Conservation (phyloP, 805 yeast genomes). For the Yarrowia hollandica region DNA sequence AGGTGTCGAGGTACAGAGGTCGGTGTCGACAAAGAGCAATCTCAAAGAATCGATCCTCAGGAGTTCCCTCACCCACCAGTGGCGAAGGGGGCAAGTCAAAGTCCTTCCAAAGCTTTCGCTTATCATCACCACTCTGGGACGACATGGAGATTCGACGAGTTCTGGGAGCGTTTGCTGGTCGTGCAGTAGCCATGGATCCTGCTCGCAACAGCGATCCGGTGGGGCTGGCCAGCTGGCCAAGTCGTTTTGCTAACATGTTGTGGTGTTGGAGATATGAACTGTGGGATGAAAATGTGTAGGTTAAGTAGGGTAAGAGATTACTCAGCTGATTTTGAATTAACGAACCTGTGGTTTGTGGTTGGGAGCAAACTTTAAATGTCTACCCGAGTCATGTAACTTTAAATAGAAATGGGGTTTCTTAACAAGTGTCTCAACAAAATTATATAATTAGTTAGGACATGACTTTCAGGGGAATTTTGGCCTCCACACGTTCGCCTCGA, state of each 20-base stretch:
- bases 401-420: neutral
- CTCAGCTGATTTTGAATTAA: slow-evolving; percentile 5
- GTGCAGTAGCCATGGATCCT: slow-evolving; percentile 14
- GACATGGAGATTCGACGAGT: slow-evolving; percentile 28
- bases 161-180: slow-evolving; percentile 15
- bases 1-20: slow-evolving; percentile 24
- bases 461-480: no score
- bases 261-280: slow-evolving; percentile 20
- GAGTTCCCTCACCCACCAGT: slow-evolving; percentile 11
- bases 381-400: neutral
- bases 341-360: slow-evolving; percentile 5
- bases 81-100: slow-evolving; percentile 29
- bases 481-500: no score
- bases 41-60: slow-evolving; percentile 23
- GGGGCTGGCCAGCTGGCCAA: slow-evolving; percentile 28
- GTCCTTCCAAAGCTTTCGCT: slow-evolving; percentile 24
- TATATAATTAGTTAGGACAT: no score
- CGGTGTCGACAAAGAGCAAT: slow-evolving; percentile 26
- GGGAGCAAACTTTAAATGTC: neutral
- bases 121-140: slow-evolving; percentile 21
- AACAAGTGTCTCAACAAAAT: no score
- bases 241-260: slow-evolving; percentile 28
- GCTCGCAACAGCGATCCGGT: slow-evolving; percentile 28
- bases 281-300: slow-evolving; percentile 24
- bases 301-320: slow-evolving; percentile 24